Conservation (phyloP, 1,139 yeast species). For the Torulaspora pretoriensis region DNA sequence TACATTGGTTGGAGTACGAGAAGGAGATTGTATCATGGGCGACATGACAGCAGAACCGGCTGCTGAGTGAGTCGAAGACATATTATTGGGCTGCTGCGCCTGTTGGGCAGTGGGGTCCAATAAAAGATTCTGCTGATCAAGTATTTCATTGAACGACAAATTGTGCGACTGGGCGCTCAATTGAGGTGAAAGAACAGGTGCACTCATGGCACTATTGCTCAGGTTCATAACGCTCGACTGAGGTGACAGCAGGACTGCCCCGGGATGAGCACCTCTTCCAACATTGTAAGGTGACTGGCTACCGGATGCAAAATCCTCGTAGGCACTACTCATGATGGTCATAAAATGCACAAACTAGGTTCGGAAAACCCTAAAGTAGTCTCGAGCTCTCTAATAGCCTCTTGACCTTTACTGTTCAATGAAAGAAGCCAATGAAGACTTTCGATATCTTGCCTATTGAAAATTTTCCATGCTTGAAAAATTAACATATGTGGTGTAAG, state of each 20-base stretch:
- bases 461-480: conserved; percentile 8
- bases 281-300: conserved; percentile 15
- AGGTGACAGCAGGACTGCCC: conserved; percentile 38
- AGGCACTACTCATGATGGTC: conserved; percentile 16
- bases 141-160: conserved; percentile 24
- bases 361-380: not conserved
- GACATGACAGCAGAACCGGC: conserved; percentile 30
- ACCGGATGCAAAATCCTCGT: conserved; percentile 16
- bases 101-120: conserved; percentile 11
- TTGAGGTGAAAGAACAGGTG: conserved; percentile 15
- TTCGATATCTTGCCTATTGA: conserved; percentile 1
- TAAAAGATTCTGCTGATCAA: conserved; percentile 24
- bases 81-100: conserved; percentile 6
- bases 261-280: conserved; percentile 36
- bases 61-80: conserved; percentile 13
- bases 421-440: not conserved
- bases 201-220: conserved; percentile 15
- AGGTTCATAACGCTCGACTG: conserved; percentile 26
- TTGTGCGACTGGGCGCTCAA: conserved; percentile 21
- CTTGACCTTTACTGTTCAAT: not conserved
- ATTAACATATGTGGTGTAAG: conserved; percentile 10
- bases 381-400: not conserved
- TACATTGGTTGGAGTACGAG: conserved; percentile 13
- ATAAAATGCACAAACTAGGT: conserved; percentile 1
- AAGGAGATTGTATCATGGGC: conserved; percentile 22